phyloP scores from a whole-genome alignment of 2,329 filamentous ascomycete genomes.

The Fusarium succisae region DNA sequence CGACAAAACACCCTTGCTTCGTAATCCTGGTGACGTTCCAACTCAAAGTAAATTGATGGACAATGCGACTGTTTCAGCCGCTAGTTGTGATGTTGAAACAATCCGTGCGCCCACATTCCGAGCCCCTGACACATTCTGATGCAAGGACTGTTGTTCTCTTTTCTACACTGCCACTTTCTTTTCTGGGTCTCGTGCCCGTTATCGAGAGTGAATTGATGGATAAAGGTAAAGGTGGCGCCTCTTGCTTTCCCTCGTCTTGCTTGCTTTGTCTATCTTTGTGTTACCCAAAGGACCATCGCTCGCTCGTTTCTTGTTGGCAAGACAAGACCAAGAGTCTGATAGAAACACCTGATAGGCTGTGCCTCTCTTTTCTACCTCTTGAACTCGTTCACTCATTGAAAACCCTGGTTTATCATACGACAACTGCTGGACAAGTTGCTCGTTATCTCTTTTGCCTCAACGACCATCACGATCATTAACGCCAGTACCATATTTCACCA shows the following conservation, averaged over 20 bases:
- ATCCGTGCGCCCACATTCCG: slow-evolving; percentile 37
- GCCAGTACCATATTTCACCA: background rate
- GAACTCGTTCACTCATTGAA: slow-evolving; percentile 21
- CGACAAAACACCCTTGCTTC: slow-evolving; percentile 19
- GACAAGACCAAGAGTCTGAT: slow-evolving; percentile 15
- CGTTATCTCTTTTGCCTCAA: background rate
- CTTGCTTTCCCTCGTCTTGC: background rate
- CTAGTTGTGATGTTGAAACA: slow-evolving; percentile 39
- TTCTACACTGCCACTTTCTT: background rate
- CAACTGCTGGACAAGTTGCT: slow-evolving; percentile 42
- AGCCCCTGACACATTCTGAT: slow-evolving; percentile 28
- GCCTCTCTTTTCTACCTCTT: slow-evolving; percentile 28
- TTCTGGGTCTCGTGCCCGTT: slow-evolving; percentile 6
- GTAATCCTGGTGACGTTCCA: slow-evolving; percentile 16
- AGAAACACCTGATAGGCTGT: slow-evolving; percentile 33
- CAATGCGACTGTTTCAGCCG: slow-evolving; percentile 37
- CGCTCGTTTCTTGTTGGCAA: slow-evolving; percentile 20
- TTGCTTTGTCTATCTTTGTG: slow-evolving; percentile 14
- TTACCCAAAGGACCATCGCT: slow-evolving; percentile 17
- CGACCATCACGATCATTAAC: slow-evolving; percentile 1
- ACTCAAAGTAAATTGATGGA: slow-evolving; percentile 6
- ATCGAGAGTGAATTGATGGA: slow-evolving; percentile 4
- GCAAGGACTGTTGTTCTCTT: slow-evolving; percentile 16
- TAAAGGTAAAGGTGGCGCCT: slow-evolving; percentile 8
- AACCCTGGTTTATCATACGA: background rate